A percentile compares a stretch with the other conserved stretches of the same genome.
phyloP scores from a whole-genome alignment of 495 filamentous ascomycete genomes.

The Neurospora cerealis region DNA sequence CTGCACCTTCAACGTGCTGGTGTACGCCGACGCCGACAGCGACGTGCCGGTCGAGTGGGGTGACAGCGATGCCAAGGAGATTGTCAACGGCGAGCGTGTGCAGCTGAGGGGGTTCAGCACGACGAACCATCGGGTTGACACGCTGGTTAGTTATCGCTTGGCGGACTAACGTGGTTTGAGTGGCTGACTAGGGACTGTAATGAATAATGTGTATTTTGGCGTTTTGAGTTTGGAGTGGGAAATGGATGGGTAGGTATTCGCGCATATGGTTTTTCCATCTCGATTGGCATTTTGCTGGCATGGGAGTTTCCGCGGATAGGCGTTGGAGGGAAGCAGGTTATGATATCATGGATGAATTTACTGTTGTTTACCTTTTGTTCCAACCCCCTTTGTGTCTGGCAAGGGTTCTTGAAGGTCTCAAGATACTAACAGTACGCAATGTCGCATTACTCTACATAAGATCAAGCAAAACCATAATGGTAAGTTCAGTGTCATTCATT shows the following conservation, averaged over 20 bases:
- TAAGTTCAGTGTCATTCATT: neutral
- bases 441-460: neutral
- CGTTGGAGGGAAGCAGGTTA: neutral
- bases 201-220: neutral
- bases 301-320: neutral
- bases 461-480: neutral
- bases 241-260: neutral
- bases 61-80: slow-evolving; percentile 96
- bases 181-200: neutral
- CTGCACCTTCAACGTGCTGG: slow-evolving; percentile 97
- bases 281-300: neutral
- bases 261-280: neutral
- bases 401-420: neutral
- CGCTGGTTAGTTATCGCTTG: slow-evolving; percentile 80
- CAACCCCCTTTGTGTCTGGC: neutral
- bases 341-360: neutral
- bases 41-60: slow-evolving; percentile 98
- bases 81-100: slow-evolving; percentile 90
- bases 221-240: neutral
- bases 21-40: slow-evolving; percentile 93
- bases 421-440: neutral
- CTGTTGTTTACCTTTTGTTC: neutral
- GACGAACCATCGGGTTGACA: slow-evolving; percentile 85
- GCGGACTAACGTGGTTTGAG: slow-evolving; percentile 25
- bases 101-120: slow-evolving; percentile 94